These are phyloP conservation scores for Fusarium dlaminii DNA, from an alignment of 2,329 filamentous ascomycete species.

Conservation along the genomic window DNA sequence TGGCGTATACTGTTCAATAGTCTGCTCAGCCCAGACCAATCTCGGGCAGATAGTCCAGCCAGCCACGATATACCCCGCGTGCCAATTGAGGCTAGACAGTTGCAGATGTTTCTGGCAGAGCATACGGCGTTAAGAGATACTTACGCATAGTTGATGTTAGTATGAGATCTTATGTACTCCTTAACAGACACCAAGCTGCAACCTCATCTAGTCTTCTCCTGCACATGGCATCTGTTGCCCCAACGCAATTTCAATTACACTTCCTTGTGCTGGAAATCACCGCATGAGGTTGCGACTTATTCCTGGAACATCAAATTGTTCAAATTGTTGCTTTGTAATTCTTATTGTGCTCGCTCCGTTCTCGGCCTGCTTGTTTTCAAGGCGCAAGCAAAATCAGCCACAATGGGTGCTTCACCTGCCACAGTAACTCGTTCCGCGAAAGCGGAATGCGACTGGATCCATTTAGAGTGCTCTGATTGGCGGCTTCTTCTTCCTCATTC, in stretches of 20 bases:
- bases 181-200: neutral
- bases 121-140: too few relatives aligned
- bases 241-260: fast-evolving
- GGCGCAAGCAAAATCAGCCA: neutral
- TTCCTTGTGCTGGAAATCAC: fast-evolving
- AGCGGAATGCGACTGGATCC: neutral
- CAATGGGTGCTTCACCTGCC: neutral
- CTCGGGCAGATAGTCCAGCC: neutral
- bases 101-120: neutral
- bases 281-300: fast-evolving
- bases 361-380: neutral
- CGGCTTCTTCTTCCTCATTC: neutral
- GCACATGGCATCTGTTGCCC: neutral
- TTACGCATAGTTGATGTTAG: too few relatives aligned
- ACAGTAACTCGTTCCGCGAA: neutral
- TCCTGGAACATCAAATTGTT: fast-evolving
- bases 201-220: fast-evolving
- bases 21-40: neutral
- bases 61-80: neutral
- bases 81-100: neutral
- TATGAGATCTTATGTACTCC: neutral
- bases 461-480: fast-evolving
- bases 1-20: neutral
- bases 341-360: neutral
- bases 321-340: neutral